Conservation (phyloP, 2,329 filamentous ascomycete genomes). For the Ophiocordyceps camponoti-saundersi region DNA sequence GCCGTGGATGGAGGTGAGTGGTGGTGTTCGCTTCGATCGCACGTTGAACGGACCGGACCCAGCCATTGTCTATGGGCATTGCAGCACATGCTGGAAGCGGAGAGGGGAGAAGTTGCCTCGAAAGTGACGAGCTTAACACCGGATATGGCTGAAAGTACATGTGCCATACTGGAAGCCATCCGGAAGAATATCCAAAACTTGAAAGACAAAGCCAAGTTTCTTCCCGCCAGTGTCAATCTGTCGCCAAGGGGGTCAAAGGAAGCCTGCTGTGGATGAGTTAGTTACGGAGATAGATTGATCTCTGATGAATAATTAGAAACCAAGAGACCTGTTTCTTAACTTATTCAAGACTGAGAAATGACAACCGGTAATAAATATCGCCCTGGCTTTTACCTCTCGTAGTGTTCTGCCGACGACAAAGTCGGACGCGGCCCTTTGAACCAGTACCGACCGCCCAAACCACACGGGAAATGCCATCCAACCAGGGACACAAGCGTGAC, state of each 20-base stretch:
- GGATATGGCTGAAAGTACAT: background rate
- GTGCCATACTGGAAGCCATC: background rate
- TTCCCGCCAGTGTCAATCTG: background rate
- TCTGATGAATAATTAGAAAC: too few relatives aligned
- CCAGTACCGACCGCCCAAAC: slow-evolving; percentile 1
- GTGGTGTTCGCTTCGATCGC: background rate
- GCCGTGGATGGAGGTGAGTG: background rate
- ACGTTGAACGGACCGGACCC: background rate
- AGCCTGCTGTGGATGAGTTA: background rate
- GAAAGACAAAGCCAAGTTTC: background rate
- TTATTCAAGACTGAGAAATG: background rate
- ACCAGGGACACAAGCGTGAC: slow-evolving; percentile 1
- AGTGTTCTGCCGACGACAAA: background rate
- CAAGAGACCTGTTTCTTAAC: too few relatives aligned
- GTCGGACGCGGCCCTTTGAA: slow-evolving; percentile 1
- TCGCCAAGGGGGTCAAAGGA: background rate
- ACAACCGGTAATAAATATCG: background rate
- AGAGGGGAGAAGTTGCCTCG: background rate
- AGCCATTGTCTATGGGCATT: background rate
- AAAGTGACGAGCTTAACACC: background rate
- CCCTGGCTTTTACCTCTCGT: background rate
- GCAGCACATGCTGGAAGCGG: background rate
- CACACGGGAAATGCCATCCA: slow-evolving; percentile 1
- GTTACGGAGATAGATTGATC: too few relatives aligned
- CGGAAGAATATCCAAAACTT: background rate